phyloP scores from a whole-genome alignment of 1,284 basidiomycete genomes.

The Trichosporon ovoides region DNA sequence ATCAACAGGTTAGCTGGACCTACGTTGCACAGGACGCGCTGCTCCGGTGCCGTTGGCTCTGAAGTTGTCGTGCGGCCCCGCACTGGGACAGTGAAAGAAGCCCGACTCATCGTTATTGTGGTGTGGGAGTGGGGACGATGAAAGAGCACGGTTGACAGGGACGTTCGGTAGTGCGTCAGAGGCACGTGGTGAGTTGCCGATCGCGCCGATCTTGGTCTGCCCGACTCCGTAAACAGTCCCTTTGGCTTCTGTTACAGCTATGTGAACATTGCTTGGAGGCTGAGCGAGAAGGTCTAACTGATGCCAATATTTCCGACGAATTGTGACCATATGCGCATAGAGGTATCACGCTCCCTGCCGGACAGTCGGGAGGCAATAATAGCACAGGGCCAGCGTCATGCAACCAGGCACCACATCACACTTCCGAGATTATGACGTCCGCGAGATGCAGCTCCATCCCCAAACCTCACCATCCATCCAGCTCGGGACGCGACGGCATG shows the following conservation, averaged over 20 bases:
- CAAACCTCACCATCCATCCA: not conserved
- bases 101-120: not conserved
- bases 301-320: too few relatives aligned
- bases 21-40: slow-evolving; percentile 9
- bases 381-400: not conserved
- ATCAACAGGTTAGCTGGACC: not conserved
- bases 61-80: not conserved
- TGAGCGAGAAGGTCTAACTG: too few relatives aligned
- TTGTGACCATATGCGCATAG: too few relatives aligned
- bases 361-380: too few relatives aligned
- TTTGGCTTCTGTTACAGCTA: not conserved
- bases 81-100: slow-evolving; percentile 4
- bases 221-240: not conserved
- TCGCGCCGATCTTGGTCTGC: not conserved
- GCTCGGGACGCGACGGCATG: not conserved
- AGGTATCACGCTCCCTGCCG: too few relatives aligned
- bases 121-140: not conserved
- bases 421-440: not conserved
- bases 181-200: slow-evolving; percentile 1
- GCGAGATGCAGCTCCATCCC: not conserved
- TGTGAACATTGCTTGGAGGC: too few relatives aligned
- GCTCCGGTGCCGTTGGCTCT: not conserved
- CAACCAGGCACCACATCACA: not conserved
- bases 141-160: not conserved
- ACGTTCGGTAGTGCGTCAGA: not conserved